A percentile compares a stretch with the other conserved stretches of the same genome.
phyloP scores from a whole-genome alignment of 805 yeast species.

The Martiniozyma abietophila region DNA sequence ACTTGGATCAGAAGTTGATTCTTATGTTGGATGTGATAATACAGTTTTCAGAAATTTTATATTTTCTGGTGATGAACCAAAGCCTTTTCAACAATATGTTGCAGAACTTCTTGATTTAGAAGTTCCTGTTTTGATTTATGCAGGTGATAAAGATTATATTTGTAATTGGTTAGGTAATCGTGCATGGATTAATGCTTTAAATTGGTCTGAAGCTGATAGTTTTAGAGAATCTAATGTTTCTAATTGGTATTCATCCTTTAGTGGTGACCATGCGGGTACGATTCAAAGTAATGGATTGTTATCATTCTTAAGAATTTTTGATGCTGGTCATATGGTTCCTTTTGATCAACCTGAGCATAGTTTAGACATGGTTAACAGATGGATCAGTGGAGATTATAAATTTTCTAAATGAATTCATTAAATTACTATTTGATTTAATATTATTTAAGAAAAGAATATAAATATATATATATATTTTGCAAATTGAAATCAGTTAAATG shows the following conservation, averaged over 20 bases:
- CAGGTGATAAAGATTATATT: slow-evolving; percentile 94
- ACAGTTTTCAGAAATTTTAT: slow-evolving; percentile 73
- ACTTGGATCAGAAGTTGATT: slow-evolving; percentile 84
- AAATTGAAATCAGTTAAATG: no score
- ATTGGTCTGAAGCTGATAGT: slow-evolving; percentile 25
- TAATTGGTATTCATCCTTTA: slow-evolving; percentile 22
- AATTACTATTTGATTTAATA: no score
- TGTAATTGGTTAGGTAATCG: slow-evolving; percentile 95
- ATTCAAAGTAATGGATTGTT: slow-evolving; percentile 46
- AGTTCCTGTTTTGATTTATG: slow-evolving; percentile 80
- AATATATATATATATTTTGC: no score
- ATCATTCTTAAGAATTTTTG: slow-evolving; percentile 76
- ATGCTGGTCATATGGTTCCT: slow-evolving; percentile 97
- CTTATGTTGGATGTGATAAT: slow-evolving; percentile 66
- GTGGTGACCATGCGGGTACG: slow-evolving; percentile 28
- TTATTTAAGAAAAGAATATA: slow-evolving; percentile 1
- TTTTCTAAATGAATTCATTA: slow-evolving; percentile 1
- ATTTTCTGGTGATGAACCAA: slow-evolving; percentile 86
- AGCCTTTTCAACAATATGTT: slow-evolving; percentile 75
- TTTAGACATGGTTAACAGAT: slow-evolving; percentile 73
- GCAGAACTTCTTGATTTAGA: slow-evolving; percentile 60
- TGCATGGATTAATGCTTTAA: slow-evolving; percentile 72
- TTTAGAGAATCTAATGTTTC: slow-evolving; percentile 15
- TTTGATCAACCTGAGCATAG: slow-evolving; percentile 75
- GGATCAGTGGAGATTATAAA: slow-evolving; percentile 63